Percentiles rank a stretch among this genome's conserved stretches.
Evolutionary conservation across 2,329 filamentous ascomycete genomes (phyloP).

Genomic region (Diaporthe sp.): DNA sequence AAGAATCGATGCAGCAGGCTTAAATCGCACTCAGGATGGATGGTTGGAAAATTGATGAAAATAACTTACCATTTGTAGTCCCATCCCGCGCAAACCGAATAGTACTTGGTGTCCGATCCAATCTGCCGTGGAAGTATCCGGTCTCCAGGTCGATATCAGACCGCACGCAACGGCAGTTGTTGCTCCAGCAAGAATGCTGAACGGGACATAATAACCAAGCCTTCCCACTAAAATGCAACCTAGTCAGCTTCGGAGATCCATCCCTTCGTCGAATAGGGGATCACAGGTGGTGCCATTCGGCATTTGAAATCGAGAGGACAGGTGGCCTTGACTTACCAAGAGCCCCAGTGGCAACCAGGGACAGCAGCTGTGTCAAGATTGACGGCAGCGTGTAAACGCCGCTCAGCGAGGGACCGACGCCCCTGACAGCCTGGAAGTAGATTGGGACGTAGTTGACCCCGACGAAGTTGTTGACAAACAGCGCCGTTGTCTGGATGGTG

Average conservation of each 20-base stretch:
- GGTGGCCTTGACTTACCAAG: background rate
- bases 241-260: background rate
- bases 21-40: no score
- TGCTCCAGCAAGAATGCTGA: constrained; percentile 56
- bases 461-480: constrained; percentile 15
- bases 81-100: constrained; percentile 57
- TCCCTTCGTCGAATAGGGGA: background rate
- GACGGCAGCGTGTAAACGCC: constrained; percentile 15
- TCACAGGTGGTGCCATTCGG: background rate
- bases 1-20: no score
- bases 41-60: no score
- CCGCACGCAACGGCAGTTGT: constrained; percentile 62
- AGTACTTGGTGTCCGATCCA: constrained; percentile 74
- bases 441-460: constrained; percentile 14
- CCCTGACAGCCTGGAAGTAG: constrained; percentile 32
- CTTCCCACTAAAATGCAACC: background rate
- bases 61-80: constrained; percentile 55
- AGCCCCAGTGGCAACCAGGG: background rate
- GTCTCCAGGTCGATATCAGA: constrained; percentile 67
- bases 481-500: background rate
- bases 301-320: no score
- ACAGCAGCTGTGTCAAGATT: constrained; percentile 5
- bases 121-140: constrained; percentile 59
- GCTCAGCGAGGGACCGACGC: constrained; percentile 8
- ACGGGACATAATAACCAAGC: constrained; percentile 60